These are phyloP conservation scores for Fraxinus albicans DNA, from an alignment of 305 asterid species.

Conservation along the genomic window DNA sequence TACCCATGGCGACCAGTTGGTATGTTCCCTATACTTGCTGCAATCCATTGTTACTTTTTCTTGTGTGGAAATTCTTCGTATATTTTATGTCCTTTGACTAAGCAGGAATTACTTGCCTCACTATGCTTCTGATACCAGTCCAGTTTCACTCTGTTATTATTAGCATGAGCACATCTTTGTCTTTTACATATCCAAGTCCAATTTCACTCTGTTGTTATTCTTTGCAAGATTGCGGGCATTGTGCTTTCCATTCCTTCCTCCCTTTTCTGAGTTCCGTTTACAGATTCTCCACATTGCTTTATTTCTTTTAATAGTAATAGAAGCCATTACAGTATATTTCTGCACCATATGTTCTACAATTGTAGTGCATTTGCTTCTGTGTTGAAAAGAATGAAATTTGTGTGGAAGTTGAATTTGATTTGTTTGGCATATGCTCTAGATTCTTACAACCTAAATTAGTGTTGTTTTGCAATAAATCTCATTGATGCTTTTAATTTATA, in stretches of 20 bases:
- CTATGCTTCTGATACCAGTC: not conserved
- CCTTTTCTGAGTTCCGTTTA: slow-evolving; percentile 6
- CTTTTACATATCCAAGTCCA: not conserved
- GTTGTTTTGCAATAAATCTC: not conserved
- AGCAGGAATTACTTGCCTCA: not conserved
- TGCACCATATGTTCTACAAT: slow-evolving; percentile 7
- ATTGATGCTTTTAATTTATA: not conserved
- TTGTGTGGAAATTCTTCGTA: not conserved
- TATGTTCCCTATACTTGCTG: slow-evolving; percentile 29
- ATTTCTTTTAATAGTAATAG: not conserved
- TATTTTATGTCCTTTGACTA: not conserved
- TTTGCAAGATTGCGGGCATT: not conserved
- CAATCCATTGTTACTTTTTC: slow-evolving; percentile 5
- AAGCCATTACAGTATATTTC: slow-evolving; percentile 8
- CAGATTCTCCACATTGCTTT: slow-evolving; percentile 15
- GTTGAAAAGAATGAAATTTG: not conserved
- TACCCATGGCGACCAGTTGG: slow-evolving; percentile 47
- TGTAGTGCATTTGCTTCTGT: not conserved
- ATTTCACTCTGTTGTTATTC: not conserved
- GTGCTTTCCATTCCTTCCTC: slow-evolving; percentile 14
- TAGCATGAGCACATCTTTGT: not conserved
- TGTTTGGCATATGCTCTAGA: slow-evolving; percentile 10
- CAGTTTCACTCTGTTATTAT: not conserved
- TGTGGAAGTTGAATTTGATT: slow-evolving; percentile 16
- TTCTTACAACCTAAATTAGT: not conserved